Base-by-base conservation (phyloP, 768 basidiomycete species). In the Rhizopogon salebrosus region DNA sequence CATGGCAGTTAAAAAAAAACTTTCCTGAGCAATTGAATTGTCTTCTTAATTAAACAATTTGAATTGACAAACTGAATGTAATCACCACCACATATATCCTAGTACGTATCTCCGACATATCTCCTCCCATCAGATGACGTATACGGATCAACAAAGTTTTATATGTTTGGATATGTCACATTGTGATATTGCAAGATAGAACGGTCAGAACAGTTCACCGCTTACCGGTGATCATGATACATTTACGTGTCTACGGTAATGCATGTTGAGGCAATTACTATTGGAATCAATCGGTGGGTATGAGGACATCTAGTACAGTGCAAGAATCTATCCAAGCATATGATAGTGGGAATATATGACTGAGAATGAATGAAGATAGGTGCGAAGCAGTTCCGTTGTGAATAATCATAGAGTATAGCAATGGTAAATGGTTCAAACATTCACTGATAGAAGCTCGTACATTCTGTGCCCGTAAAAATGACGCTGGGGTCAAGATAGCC, bases 401-500 rank as follows among this genome's bases (percentile, higher is more conserved):
- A 46, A 46, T 46, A 5, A 34, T 13, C 42, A 43, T 29, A 27
- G 2, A 24, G 16, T 7, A 18, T 26, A 27, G 3, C 16, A n/a
- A 43, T 29, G 4, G 18, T 29, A 10, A 42, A 9, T 43, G 2
- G 14, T 16, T 42, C 41, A 71, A 57, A n/a, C n/a, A n/a, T n/a
- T n/a, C n/a, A n/a, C n/a, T 57, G 62, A 57, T 64, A 70, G 58
- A 56, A 64, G 39, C 54, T 65, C 39, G 64, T 71, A 54, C 72
- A 77, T 29, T 72, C 63, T 6, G 66, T 50, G 61, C 64, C 54
- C 49, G 67, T 48, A 34, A 74, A 55, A 57, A 72, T 56, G 59
- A 68, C 58, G 54, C 66, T 58, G 39, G 65, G 50, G 57, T 67
- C 57, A 49, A 62, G 56, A 52, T 63, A 64, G 62, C 69, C 50